These are phyloP conservation scores for Phytophthora chlamydospora DNA, from an alignment of 352 stramenopile species.

Conservation along the genomic window DNA sequence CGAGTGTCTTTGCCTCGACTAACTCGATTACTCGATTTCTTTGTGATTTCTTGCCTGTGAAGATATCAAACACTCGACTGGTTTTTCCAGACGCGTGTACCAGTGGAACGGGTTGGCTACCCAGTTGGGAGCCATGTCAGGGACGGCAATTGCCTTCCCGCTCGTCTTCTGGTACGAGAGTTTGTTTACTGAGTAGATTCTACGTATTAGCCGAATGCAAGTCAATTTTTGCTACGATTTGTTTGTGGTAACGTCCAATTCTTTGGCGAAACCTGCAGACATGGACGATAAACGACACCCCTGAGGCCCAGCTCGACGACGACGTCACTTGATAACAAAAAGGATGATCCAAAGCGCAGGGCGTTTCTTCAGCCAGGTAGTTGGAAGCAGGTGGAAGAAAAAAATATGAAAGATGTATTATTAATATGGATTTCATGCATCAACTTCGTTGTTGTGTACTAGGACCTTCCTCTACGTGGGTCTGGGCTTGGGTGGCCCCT, in stretches of 20 bases:
- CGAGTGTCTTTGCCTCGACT: neutral
- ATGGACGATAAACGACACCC: too few relatives aligned
- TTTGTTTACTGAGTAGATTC: slow-evolving; percentile 42
- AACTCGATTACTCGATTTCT: neutral
- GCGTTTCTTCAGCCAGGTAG: too few relatives aligned
- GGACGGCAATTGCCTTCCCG: slow-evolving; percentile 67
- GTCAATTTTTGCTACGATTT: too few relatives aligned
- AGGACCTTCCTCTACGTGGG: neutral
- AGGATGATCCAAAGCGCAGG: too few relatives aligned
- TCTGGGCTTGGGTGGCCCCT: slow-evolving; percentile 2
- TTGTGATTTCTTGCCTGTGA: neutral
- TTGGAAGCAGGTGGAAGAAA: too few relatives aligned
- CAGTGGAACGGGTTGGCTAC: slow-evolving; percentile 75
- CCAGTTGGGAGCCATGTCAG: slow-evolving; percentile 66
- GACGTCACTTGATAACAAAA: too few relatives aligned
- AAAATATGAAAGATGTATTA: slow-evolving; percentile 5
- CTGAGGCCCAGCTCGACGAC: too few relatives aligned
- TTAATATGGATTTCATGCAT: neutral
- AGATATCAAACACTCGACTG: slow-evolving; percentile 36
- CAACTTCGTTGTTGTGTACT: neutral
- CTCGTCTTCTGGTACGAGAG: slow-evolving; percentile 67
- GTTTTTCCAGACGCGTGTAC: slow-evolving; percentile 56
- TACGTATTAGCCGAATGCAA: too few relatives aligned
- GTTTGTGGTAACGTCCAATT: too few relatives aligned
- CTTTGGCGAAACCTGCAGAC: too few relatives aligned